Evolutionary conservation across 2,329 filamentous ascomycete species (phyloP).

Genomic region (Leptographium wingfieldii): DNA sequence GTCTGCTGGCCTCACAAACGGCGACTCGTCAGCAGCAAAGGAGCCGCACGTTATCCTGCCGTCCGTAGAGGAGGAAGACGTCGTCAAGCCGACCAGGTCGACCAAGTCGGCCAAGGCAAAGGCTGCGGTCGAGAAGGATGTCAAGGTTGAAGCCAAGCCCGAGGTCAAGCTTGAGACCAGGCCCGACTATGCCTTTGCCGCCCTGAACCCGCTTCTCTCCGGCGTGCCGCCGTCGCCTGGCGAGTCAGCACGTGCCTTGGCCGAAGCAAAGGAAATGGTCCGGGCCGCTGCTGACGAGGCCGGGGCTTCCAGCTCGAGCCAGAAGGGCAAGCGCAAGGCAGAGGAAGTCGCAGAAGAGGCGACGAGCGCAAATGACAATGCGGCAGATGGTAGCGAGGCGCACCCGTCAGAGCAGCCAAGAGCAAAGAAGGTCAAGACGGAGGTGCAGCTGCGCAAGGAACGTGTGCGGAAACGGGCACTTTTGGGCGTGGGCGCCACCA

Average conservation of each 20-base stretch:
- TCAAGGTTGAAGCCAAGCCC: constrained; percentile 52
- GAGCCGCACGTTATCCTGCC: constrained; percentile 24
- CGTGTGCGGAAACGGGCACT: constrained; percentile 76
- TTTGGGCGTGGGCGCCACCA: constrained; percentile 72
- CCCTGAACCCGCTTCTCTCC: constrained; percentile 59
- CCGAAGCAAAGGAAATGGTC: constrained; percentile 80
- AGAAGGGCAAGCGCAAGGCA: constrained; percentile 60
- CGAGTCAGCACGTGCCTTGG: constrained; percentile 72
- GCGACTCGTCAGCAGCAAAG: constrained; percentile 11
- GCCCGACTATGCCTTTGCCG: constrained; percentile 47
- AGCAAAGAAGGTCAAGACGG: constrained; percentile 66
- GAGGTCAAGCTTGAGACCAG: constrained; percentile 45
- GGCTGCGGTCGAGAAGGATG: constrained; percentile 1
- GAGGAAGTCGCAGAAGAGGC: constrained; percentile 55
- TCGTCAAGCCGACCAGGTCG: background rate
- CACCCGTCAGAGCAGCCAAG: constrained; percentile 15
- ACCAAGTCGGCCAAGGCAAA: constrained; percentile 1
- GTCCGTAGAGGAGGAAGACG: constrained; percentile 31
- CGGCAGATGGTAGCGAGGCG: constrained; percentile 12
- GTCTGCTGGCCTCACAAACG: constrained; percentile 17
- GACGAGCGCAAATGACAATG: constrained; percentile 35
- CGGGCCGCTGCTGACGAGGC: constrained; percentile 29
- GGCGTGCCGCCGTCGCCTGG: constrained; percentile 61
- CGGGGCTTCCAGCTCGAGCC: constrained; percentile 25
- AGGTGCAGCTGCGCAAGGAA: constrained; percentile 72